Conservation (phyloP, 805 yeast species). For the Ogataea trehaloabstinens region DNA sequence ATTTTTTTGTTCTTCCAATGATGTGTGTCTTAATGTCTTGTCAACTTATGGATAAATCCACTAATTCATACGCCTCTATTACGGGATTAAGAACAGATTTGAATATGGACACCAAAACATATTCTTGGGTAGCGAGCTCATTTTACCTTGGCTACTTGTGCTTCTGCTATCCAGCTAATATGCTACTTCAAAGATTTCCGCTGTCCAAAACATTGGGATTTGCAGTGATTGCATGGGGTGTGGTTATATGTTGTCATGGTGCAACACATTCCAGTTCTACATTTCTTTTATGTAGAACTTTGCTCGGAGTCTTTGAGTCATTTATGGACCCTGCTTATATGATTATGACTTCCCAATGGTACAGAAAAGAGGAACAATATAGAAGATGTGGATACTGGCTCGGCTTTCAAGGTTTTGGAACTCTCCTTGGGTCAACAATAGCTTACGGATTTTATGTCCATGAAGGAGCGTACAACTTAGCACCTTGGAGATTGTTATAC, state of each 20-base stretch:
- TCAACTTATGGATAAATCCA: constrained; percentile 60
- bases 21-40: constrained; percentile 47
- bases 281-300: constrained; percentile 42
- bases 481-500: constrained; percentile 61
- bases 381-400: constrained; percentile 28
- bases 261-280: constrained; percentile 43
- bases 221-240: constrained; percentile 49
- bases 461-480: constrained; percentile 42
- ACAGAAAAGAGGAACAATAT: constrained; percentile 29
- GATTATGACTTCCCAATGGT: constrained; percentile 38
- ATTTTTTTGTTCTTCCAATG: constrained; percentile 48
- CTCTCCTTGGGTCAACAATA: constrained; percentile 48
- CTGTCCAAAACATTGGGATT: constrained; percentile 48
- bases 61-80: constrained; percentile 54
- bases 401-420: constrained; percentile 45
- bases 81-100: constrained; percentile 52
- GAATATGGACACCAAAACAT: constrained; percentile 42
- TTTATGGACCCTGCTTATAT: constrained; percentile 34
- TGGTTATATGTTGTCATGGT: constrained; percentile 44
- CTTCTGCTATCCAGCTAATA: constrained; percentile 48
- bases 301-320: constrained; percentile 45
- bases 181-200: constrained; percentile 45
- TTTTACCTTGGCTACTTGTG: constrained; percentile 45
- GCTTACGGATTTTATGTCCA: constrained; percentile 50
- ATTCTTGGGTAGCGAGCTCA: constrained; percentile 32